These are phyloP conservation scores for Vitis hybrid DNA, from an alignment of 177 flowering plant genomes.

Conservation along the genomic window DNA sequence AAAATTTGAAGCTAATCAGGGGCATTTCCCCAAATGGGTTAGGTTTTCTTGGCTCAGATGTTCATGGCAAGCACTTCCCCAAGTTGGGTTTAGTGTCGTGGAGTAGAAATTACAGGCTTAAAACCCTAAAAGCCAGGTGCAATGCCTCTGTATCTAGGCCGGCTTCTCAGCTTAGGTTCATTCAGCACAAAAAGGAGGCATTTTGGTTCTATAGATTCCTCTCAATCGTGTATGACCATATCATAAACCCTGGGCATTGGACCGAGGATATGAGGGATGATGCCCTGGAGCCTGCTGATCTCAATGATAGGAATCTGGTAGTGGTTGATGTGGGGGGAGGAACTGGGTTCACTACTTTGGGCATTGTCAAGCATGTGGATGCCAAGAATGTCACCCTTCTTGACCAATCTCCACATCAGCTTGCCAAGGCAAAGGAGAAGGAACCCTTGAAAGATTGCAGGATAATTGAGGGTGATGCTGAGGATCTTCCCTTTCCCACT, in stretches of 20 bases:
- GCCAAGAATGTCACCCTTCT: slow-evolving; percentile 89
- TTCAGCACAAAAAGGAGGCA: slow-evolving; percentile 95
- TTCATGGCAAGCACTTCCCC: slow-evolving; percentile 39
- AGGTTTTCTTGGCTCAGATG: slow-evolving; percentile 45
- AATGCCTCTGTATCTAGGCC: slow-evolving; percentile 74
- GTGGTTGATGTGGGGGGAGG: slow-evolving; percentile 99
- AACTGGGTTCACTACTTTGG: slow-evolving; percentile 91
- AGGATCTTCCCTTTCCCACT: slow-evolving; percentile 80
- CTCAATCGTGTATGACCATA: slow-evolving; percentile 84
- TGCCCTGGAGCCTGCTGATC: slow-evolving; percentile 91
- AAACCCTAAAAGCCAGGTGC: slow-evolving; percentile 37
- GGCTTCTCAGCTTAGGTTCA: slow-evolving; percentile 85
- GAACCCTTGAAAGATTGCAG: slow-evolving; percentile 77
- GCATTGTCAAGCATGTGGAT: slow-evolving; percentile 87
- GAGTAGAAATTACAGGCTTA: slow-evolving; percentile 19
- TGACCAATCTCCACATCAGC: slow-evolving; percentile 94
- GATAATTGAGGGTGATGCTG: slow-evolving; percentile 85
- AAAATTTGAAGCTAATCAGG: slow-evolving; percentile 39
- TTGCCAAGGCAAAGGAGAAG: slow-evolving; percentile 93
- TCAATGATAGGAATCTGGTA: slow-evolving; percentile 49
- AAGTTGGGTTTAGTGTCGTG: slow-evolving; percentile 29
- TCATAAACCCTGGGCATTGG: slow-evolving; percentile 90
- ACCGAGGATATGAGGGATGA: slow-evolving; percentile 99
- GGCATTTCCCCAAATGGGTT: slow-evolving; percentile 40
- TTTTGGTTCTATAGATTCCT: slow-evolving; percentile 94